Evolutionary conservation across 441 rosid genomes (phyloP), one percentile per base, ranked within the genome.

Genomic region (Aquilaria agallochum): DNA sequence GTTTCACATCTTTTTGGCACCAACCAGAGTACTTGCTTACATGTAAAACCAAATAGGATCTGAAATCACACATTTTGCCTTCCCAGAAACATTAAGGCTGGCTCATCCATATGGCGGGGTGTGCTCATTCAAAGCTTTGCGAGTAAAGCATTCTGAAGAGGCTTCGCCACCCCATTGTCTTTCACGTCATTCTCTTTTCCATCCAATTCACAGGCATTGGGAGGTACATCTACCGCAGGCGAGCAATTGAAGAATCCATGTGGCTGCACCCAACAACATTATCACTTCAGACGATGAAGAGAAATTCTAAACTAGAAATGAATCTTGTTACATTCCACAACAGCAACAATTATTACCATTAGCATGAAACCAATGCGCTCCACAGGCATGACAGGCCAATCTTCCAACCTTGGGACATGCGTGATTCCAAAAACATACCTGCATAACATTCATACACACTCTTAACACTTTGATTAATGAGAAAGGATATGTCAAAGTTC

Each of bases 311-410:
- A 58, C n/a, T 33, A 56, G 27, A 11, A 27, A 15, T 12, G 5
- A 59, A 46, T 2, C 51, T 30, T n/a, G 44, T 52, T 15, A 32
- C 13, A 34, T 30, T 7, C 20, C 9, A 50, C 46, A 10, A 48
- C 6, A 49, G 58, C 12, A 40, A 45, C 58, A 55, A 50, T 11
- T 58, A 46, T 74, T 76, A 89, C 92, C 97, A 79, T 74, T 6
- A 89, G 86, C 65, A 78, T 78, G 74, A 87, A 87, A 55, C 93
- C 95, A 52, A 87, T 79, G 68, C 68, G 93, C 67, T 89, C 96
- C 30, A 84, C 95, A 0, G 96, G 96, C 96, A 87, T 92, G 66
- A 89, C 93, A 2, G 98, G 96, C 96, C 95, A 89, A 68, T 92
- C 95, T 79, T 92, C 95, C 73, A 92, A 74, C 67, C 96, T 79